phyloP scores from a whole-genome alignment of 768 basidiomycete species.

The Mycena amicta region DNA sequence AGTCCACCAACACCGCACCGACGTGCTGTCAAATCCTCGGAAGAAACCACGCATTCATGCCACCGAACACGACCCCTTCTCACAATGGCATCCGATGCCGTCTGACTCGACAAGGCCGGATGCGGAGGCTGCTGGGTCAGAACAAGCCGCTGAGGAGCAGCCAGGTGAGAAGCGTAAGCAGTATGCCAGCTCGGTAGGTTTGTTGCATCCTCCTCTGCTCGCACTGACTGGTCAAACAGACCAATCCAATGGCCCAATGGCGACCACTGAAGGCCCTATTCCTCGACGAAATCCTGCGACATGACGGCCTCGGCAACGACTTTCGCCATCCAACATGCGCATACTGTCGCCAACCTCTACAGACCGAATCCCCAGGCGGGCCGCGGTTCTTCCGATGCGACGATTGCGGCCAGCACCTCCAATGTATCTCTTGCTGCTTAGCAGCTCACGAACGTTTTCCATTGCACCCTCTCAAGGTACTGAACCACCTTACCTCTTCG shows the following conservation, averaged over 20 bases:
- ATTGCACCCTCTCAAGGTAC: conserved; percentile 2
- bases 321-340: not conserved
- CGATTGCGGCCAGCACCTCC: conserved; percentile 5
- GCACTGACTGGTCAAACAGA: too few relatives aligned
- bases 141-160: too few relatives aligned
- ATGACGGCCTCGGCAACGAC: conserved; percentile 5
- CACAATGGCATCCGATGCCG: not conserved
- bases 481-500: not conserved
- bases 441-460: not conserved
- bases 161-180: conserved; percentile 3
- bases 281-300: conserved; percentile 5
- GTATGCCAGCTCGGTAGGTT: not conserved
- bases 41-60: not conserved
- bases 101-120: too few relatives aligned
- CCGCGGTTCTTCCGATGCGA: conserved; percentile 1
- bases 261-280: conserved; percentile 3
- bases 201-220: too few relatives aligned
- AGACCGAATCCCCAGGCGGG: not conserved
- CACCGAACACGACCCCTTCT: not conserved
- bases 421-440: not conserved
- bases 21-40: not conserved
- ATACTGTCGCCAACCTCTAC: not conserved
- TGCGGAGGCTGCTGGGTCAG: too few relatives aligned
- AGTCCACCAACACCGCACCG: not conserved
- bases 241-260: conserved; percentile 9